A percentile compares a stretch with the other conserved stretches of the same genome.
phyloP scores from a whole-genome alignment of 345 rosid genomes.

The Carallia pectinifolia region DNA sequence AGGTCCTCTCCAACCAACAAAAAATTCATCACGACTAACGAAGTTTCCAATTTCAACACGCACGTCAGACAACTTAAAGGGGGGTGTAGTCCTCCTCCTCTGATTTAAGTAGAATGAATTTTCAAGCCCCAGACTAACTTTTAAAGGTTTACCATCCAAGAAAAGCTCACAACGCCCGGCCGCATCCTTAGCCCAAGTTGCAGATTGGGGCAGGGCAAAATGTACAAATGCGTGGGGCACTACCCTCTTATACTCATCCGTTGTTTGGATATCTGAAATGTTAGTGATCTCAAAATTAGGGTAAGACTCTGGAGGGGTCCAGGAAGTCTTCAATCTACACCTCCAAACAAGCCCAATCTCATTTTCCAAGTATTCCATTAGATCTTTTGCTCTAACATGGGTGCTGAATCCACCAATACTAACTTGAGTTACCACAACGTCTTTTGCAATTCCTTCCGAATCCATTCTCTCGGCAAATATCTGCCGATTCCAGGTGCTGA shows the following conservation, averaged over 20 bases:
- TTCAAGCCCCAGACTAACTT: slow-evolving; percentile 70
- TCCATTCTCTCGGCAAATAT: slow-evolving; percentile 19
- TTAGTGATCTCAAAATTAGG: slow-evolving; percentile 51
- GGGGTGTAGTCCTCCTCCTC: slow-evolving; percentile 58
- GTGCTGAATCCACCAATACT: slow-evolving; percentile 74
- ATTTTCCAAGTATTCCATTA: slow-evolving; percentile 51
- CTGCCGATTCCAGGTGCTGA: background rate
- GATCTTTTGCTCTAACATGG: slow-evolving; percentile 54
- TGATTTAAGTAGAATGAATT: slow-evolving; percentile 59
- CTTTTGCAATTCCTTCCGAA: slow-evolving; percentile 22
- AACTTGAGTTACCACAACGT: slow-evolving; percentile 62
- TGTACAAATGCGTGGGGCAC: slow-evolving; percentile 90
- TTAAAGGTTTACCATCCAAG: slow-evolving; percentile 44
- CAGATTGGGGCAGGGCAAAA: slow-evolving; percentile 54
- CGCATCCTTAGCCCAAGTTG: slow-evolving; percentile 43
- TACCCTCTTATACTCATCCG: slow-evolving; percentile 50
- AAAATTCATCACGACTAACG: slow-evolving; percentile 48
- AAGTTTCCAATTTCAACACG: slow-evolving; percentile 63
- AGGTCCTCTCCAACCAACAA: slow-evolving; percentile 69
- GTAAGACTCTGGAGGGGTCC: slow-evolving; percentile 80
- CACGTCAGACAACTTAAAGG: slow-evolving; percentile 54
- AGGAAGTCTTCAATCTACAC: slow-evolving; percentile 80
- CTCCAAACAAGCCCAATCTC: slow-evolving; percentile 66
- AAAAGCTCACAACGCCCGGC: slow-evolving; percentile 47
- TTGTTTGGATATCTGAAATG: slow-evolving; percentile 24